phyloP scores from a whole-genome alignment of 1,284 basidiomycete species.

The Sphagnurus paluster region DNA sequence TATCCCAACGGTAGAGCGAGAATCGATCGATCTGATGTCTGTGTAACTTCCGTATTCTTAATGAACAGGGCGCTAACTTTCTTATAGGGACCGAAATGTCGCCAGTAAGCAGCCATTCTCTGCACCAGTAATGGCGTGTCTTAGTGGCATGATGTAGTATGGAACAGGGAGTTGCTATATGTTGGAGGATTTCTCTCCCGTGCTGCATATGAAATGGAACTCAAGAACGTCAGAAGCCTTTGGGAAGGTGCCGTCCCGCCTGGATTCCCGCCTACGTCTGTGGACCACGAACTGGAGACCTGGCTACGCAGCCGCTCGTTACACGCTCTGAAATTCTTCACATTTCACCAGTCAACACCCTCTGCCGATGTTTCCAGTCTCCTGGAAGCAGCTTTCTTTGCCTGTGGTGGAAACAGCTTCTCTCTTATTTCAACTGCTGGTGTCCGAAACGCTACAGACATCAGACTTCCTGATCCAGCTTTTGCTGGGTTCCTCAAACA shows the following conservation, averaged over 20 bases:
- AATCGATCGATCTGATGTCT: conserved; percentile 88
- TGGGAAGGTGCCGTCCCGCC: conserved; percentile 52
- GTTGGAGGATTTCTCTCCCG: conserved; percentile 84
- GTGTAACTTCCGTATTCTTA: conserved; percentile 27
- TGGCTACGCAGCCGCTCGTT: conserved; percentile 68
- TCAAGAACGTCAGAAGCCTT: conserved; percentile 55
- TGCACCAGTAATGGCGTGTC: not conserved
- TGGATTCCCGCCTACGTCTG: conserved; percentile 21
- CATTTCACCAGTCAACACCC: conserved; percentile 85
- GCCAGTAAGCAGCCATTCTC: conserved; percentile 46
- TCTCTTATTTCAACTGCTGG: conserved; percentile 84
- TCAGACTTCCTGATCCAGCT: conserved; percentile 78
- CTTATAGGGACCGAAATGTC: conserved; percentile 70
- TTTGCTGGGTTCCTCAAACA: conserved; percentile 81
- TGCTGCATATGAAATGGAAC: conserved; percentile 85
- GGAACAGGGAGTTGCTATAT: conserved; percentile 88
- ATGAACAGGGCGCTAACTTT: conserved; percentile 4
- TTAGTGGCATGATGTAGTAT: conserved; percentile 50
- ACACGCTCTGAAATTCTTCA: conserved; percentile 89
- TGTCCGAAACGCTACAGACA: conserved; percentile 66
- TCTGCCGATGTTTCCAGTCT: conserved; percentile 80
- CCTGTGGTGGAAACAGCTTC: conserved; percentile 55
- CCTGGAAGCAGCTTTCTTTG: conserved; percentile 84
- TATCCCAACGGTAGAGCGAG: conserved; percentile 96
- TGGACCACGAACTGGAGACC: conserved; percentile 42